These are phyloP conservation scores for Gillenia trifoliata DNA, from an alignment of 306 rosid species.

Conservation along the genomic window DNA sequence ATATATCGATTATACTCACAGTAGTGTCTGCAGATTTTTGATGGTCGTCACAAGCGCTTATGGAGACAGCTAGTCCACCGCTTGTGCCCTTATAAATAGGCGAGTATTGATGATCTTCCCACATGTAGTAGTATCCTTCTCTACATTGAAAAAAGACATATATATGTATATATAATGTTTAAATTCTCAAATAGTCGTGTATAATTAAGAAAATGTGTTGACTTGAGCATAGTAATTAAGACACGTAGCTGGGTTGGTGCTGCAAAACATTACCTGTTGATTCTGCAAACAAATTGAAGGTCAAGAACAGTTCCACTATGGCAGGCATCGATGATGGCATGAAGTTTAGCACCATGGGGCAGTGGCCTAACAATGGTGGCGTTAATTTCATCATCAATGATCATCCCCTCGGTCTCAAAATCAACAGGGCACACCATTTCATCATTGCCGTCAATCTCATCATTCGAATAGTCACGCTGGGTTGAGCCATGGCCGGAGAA, in stretches of 20 bases:
- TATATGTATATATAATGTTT: background rate
- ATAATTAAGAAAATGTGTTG: background rate
- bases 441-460: slow-evolving; percentile 54
- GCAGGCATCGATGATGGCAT: slow-evolving; percentile 58
- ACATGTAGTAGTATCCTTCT: slow-evolving; percentile 15
- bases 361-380: slow-evolving; percentile 57
- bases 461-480: slow-evolving; percentile 29
- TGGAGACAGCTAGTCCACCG: slow-evolving; percentile 33
- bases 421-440: slow-evolving; percentile 67
- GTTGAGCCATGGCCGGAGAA: slow-evolving; percentile 61
- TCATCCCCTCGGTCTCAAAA: slow-evolving; percentile 40
- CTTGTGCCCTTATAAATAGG: slow-evolving; percentile 34
- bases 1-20: slow-evolving; percentile 22
- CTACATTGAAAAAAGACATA: background rate
- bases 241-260: background rate
- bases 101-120: slow-evolving; percentile 36
- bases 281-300: slow-evolving; percentile 48
- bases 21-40: slow-evolving; percentile 35
- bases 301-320: slow-evolving; percentile 61
- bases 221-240: background rate
- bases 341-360: slow-evolving; percentile 51
- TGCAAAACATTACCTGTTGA: slow-evolving; percentile 32
- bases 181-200: background rate
- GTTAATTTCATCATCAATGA: slow-evolving; percentile 60
- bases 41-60: slow-evolving; percentile 41